These are phyloP conservation scores for Backusella circina DNA, from an alignment of 192 early-diverging fungal species.

Conservation along the genomic window DNA sequence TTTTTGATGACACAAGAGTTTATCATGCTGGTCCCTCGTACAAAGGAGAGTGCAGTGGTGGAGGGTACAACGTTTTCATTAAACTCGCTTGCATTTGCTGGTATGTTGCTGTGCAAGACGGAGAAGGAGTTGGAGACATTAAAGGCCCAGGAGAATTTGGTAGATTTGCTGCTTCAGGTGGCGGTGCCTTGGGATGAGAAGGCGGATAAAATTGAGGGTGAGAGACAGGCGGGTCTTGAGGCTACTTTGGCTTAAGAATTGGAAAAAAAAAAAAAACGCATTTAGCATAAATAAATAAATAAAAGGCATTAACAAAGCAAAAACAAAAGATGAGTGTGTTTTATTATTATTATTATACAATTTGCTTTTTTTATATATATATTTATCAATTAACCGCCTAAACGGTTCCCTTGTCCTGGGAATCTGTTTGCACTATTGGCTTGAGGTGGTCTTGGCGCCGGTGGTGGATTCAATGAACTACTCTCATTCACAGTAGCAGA, in stretches of 20 bases:
- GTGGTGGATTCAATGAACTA: background rate
- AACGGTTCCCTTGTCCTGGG: background rate
- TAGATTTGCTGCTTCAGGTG: slow-evolving; percentile 7
- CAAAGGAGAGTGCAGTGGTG: slow-evolving; percentile 23
- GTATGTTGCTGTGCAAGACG: slow-evolving; percentile 41
- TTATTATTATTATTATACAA: background rate
- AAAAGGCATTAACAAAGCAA: background rate
- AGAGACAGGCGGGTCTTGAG: background rate
- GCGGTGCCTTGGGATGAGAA: slow-evolving; percentile 1
- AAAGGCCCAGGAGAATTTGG: slow-evolving; percentile 2
- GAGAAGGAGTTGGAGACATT: slow-evolving; percentile 36
- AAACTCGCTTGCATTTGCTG: slow-evolving; percentile 54
- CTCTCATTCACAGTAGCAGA: background rate
- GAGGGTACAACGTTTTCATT: slow-evolving; percentile 28
- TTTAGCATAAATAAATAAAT: background rate
- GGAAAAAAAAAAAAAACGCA: background rate
- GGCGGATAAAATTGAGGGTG: background rate
- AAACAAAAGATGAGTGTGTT: background rate
- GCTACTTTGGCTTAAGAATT: background rate
- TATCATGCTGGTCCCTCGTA: slow-evolving; percentile 51
- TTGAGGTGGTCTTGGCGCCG: background rate
- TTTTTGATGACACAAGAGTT: slow-evolving; percentile 50
- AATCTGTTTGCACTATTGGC: background rate
- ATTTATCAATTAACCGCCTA: background rate
- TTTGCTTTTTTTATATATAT: background rate